These are phyloP conservation scores for Didymellaceae sp. DNA, from an alignment of 2,329 filamentous ascomycete species.

Conservation along the genomic window DNA sequence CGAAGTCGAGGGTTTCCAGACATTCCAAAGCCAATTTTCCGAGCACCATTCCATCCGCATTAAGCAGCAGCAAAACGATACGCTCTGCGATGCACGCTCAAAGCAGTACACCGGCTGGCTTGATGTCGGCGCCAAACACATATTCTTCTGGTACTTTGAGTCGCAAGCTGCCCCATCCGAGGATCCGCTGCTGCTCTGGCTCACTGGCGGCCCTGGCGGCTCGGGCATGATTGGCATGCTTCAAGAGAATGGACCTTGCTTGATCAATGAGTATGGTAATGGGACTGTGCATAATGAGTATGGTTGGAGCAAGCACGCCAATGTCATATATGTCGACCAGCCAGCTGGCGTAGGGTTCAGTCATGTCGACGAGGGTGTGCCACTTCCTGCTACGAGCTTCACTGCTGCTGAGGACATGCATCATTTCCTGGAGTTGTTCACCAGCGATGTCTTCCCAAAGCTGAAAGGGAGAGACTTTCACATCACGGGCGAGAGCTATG, in stretches of 20 bases:
- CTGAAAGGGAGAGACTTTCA: slow-evolving; percentile 50
- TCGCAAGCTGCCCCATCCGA: slow-evolving; percentile 46
- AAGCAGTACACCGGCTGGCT: slow-evolving; percentile 48
- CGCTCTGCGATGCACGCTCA: slow-evolving; percentile 44
- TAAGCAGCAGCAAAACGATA: slow-evolving; percentile 42
- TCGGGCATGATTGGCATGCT: slow-evolving; percentile 48
- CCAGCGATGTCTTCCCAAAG: slow-evolving; percentile 54
- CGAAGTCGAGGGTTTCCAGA: slow-evolving; percentile 38
- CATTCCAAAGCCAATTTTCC: slow-evolving; percentile 41
- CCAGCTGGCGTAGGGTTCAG: slow-evolving; percentile 50
- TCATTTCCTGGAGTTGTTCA: slow-evolving; percentile 57
- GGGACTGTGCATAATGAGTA: slow-evolving; percentile 49
- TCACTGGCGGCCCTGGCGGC: slow-evolving; percentile 50
- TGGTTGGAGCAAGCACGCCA: slow-evolving; percentile 48
- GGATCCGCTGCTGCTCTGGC: slow-evolving; percentile 50
- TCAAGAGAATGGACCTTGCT: slow-evolving; percentile 48
- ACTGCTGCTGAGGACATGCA: slow-evolving; percentile 58
- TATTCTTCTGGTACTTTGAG: slow-evolving; percentile 57
- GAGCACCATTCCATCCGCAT: slow-evolving; percentile 45
- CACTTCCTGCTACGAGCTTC: slow-evolving; percentile 49
- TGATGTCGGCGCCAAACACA: slow-evolving; percentile 50
- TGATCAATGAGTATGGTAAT: slow-evolving; percentile 49
- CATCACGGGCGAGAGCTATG: slow-evolving; percentile 59
- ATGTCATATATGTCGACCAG: slow-evolving; percentile 49
- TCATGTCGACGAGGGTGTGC: slow-evolving; percentile 46